phyloP scores from a whole-genome alignment of 208 protist genomes.

The Trypanosomatidae sp. region DNA sequence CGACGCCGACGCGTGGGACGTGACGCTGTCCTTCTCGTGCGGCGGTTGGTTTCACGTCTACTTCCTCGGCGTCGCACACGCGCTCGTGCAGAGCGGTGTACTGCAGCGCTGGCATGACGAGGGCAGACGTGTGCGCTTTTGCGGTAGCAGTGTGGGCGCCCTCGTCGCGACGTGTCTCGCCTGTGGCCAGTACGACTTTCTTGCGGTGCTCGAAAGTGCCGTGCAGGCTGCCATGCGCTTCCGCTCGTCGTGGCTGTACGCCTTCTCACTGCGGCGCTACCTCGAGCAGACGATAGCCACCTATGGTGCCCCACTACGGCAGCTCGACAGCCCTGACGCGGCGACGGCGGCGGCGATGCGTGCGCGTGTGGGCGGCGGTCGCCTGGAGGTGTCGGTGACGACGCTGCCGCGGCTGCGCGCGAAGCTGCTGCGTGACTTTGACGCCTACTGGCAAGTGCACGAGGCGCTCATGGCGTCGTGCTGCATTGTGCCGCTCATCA shows the following conservation, averaged over 20 bases:
- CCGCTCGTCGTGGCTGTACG: conserved; percentile 21
- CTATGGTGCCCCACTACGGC: conserved; percentile 20
- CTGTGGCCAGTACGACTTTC: conserved; percentile 21
- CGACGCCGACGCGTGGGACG: conserved; percentile 6
- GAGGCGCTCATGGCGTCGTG: conserved; percentile 52
- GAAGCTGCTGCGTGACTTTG: conserved; percentile 25
- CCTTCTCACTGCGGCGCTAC: conserved; percentile 29
- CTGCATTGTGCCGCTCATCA: conserved; percentile 54
- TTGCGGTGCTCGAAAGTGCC: conserved; percentile 21
- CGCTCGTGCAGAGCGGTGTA: conserved; percentile 48
- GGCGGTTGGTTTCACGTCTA: conserved; percentile 76
- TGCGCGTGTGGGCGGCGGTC: conserved; percentile 20
- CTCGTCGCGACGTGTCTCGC: conserved; percentile 33
- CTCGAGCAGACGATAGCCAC: conserved; percentile 16
- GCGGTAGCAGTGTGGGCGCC: conserved; percentile 36
- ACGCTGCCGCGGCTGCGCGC: conserved; percentile 29
- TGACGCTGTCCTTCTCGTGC: conserved; percentile 61
- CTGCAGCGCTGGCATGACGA: conserved; percentile 21
- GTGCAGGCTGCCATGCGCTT: conserved; percentile 21
- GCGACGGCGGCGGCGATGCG: conserved; percentile 9
- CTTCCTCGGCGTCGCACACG: conserved; percentile 60
- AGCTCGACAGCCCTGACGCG: conserved; percentile 12
- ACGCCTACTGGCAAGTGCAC: conserved; percentile 21
- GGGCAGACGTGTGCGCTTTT: conserved; percentile 49
- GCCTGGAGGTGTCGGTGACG: conserved; percentile 54